These are phyloP conservation scores for Tetrapisispora taiwanensis DNA, from an alignment of 805 yeast species.

Conservation along the genomic window DNA sequence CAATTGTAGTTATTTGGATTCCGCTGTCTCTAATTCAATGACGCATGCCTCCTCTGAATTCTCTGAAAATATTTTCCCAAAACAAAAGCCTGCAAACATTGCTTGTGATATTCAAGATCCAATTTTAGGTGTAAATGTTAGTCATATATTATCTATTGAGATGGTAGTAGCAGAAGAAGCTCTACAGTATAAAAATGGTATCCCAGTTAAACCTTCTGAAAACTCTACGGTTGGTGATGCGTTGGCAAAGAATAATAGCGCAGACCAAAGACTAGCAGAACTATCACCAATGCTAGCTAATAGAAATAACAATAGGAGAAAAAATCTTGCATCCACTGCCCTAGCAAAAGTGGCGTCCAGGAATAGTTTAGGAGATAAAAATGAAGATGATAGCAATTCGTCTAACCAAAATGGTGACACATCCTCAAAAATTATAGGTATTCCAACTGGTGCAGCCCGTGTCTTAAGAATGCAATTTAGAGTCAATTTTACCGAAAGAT, in stretches of 20 bases:
- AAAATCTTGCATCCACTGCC: constrained; percentile 8
- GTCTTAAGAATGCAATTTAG: constrained; percentile 92
- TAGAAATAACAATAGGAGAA: constrained; percentile 13
- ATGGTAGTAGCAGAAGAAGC: constrained; percentile 90
- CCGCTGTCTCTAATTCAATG: constrained; percentile 40
- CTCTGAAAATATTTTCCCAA: constrained; percentile 13
- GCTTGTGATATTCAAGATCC: constrained; percentile 80
- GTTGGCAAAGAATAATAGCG: constrained; percentile 3
- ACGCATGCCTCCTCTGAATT: constrained; percentile 36
- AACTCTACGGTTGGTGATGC: not conserved
- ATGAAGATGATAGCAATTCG: not conserved
- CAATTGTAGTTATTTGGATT: constrained; percentile 45
- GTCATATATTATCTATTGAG: constrained; percentile 73
- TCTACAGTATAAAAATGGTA: constrained; percentile 34
- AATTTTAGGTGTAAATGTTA: constrained; percentile 62
- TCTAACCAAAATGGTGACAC: not conserved
- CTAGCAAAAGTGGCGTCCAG: constrained; percentile 11
- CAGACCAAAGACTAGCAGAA: constrained; percentile 36
- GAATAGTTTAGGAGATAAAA: not conserved
- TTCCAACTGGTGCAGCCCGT: constrained; percentile 94
- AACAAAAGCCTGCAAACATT: constrained; percentile 36
- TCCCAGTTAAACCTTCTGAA: constrained; percentile 15
- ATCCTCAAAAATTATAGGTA: constrained; percentile 35
- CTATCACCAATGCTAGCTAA: constrained; percentile 36
- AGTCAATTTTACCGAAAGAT: constrained; percentile 71